Conservation (phyloP, 1,284 basidiomycete genomes). For the Uromyces viciae-fabae region DNA sequence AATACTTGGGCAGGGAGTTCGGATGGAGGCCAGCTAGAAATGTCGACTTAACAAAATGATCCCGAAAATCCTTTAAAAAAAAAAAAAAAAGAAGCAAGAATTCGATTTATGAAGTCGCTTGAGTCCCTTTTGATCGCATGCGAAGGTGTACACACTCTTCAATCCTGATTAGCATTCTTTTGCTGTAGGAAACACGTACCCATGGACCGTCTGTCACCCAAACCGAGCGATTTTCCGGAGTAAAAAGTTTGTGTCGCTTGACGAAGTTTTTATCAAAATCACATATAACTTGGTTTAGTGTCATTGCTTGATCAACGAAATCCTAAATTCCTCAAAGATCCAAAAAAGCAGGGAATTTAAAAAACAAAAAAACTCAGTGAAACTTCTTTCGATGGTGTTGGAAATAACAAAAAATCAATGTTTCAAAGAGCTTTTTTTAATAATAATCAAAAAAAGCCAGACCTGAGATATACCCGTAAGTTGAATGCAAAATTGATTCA, state of each 20-base stretch:
- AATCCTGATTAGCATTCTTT: neutral
- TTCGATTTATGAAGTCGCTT: neutral
- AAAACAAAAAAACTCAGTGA: neutral
- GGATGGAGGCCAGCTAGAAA: conserved; percentile 53
- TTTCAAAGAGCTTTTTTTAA: neutral
- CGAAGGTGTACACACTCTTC: neutral
- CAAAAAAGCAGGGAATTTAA: neutral
- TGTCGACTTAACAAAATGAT: conserved; percentile 39
- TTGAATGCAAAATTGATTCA: conserved; percentile 76
- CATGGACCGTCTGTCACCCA: conserved; percentile 60
- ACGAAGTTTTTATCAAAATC: conserved; percentile 67
- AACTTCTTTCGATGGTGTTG: neutral
- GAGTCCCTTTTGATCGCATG: neutral
- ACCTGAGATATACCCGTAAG: conserved; percentile 92
- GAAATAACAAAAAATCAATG: conserved; percentile 15
- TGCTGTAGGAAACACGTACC: conserved; percentile 52
- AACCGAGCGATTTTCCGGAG: conserved; percentile 52
- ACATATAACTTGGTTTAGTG: conserved; percentile 68
- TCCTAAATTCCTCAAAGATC: conserved; percentile 59
- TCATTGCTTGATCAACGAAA: conserved; percentile 73
- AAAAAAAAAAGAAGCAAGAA: conserved; percentile 27
- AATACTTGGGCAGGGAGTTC: conserved; percentile 56
- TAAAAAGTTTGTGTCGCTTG: conserved; percentile 56
- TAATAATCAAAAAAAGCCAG: conserved; percentile 49
- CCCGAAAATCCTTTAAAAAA: conserved; percentile 50